Percentiles rank a stretch among this genome's conserved stretches.
phyloP scores from a whole-genome alignment of 202 grass and related monocot species.

The Eragrostis tef region DNA sequence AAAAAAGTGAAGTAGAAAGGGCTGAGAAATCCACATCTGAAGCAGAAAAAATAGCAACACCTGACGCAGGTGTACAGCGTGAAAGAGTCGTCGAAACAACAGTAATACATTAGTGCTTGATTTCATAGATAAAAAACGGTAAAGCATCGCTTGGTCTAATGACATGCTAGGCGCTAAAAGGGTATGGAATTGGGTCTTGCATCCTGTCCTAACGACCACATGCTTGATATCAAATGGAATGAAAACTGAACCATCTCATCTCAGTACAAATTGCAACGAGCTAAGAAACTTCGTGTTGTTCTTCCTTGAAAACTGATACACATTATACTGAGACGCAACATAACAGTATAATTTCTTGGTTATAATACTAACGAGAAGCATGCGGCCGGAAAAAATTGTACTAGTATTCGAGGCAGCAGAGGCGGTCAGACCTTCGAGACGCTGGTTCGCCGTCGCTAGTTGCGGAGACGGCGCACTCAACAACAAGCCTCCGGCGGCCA shows the following conservation, averaged over 20 bases:
- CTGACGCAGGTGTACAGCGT: background rate
- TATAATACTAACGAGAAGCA: background rate
- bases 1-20: background rate
- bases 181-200: background rate
- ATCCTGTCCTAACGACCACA: background rate
- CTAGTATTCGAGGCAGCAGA: background rate
- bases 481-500: slow-evolving; percentile 47
- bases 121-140: background rate
- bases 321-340: background rate
- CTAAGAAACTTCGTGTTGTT: background rate
- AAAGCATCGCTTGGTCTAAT: background rate
- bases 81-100: background rate
- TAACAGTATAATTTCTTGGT: background rate
- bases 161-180: background rate
- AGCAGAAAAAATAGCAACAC: background rate
- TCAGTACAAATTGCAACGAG: background rate
- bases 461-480: slow-evolving; percentile 44
- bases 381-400: background rate
- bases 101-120: background rate
- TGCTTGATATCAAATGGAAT: background rate
- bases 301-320: background rate
- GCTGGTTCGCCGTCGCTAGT: slow-evolving; percentile 39
- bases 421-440: slow-evolving; percentile 37
- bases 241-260: background rate
- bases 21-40: background rate